Evolutionary conservation across 1,284 basidiomycete species (phyloP).

Genomic region (Golubevia sp.): DNA sequence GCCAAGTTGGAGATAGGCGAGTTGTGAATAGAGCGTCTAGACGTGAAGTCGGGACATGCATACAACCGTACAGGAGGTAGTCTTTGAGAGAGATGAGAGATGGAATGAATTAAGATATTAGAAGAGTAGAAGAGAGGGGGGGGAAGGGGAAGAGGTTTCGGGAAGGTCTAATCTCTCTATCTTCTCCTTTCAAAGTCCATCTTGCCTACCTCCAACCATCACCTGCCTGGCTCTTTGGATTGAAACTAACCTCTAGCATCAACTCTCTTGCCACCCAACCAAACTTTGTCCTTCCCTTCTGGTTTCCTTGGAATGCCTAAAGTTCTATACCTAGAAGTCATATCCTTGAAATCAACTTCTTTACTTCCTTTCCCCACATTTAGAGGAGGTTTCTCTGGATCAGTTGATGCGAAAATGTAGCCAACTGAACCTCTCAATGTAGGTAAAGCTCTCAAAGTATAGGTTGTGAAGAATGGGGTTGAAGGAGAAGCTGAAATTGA

Average conservation of each 20-base stretch:
- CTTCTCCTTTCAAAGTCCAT: slow-evolving; percentile 1
- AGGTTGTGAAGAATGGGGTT: slow-evolving; percentile 76
- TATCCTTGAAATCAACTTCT: slow-evolving; percentile 81
- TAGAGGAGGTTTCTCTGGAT: slow-evolving; percentile 64
- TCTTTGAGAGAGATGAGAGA: slow-evolving; percentile 65
- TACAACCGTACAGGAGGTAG: slow-evolving; percentile 86
- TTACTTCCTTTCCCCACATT: slow-evolving; percentile 17
- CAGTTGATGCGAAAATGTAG: slow-evolving; percentile 76
- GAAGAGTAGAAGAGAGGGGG: slow-evolving; percentile 37
- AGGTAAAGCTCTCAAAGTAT: slow-evolving; percentile 87
- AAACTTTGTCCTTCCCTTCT: slow-evolving; percentile 75
- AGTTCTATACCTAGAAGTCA: slow-evolving; percentile 73
- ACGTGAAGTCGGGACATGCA: slow-evolving; percentile 85
- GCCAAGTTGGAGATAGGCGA: slow-evolving; percentile 67
- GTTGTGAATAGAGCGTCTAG: slow-evolving; percentile 87
- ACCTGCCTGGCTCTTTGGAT: no score
- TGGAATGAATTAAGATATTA: slow-evolving; percentile 10
- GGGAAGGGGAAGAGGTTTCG: background rate
- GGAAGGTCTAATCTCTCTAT: background rate
- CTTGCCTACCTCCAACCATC: background rate
- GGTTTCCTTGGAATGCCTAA: slow-evolving; percentile 77
- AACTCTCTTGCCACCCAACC: slow-evolving; percentile 75
- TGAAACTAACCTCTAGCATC: slow-evolving; percentile 72
- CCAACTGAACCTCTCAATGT: slow-evolving; percentile 88
- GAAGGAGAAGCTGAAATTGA: slow-evolving; percentile 87